phyloP scores from a whole-genome alignment of 2,329 filamentous ascomycete genomes.

The Pseudogymnoascus sp. region DNA sequence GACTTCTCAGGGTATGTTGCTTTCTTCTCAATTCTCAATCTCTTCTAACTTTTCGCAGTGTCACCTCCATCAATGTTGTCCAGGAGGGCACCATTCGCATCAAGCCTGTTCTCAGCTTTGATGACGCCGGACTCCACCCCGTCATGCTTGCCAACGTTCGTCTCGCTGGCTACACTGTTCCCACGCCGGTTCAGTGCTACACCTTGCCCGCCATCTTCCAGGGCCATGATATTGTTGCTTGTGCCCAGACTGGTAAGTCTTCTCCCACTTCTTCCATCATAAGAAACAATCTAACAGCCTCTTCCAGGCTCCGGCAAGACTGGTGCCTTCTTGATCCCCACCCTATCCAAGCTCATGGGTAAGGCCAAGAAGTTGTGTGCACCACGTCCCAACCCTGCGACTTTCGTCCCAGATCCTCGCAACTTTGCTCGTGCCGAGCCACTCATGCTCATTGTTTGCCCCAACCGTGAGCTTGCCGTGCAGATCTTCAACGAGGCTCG shows the following conservation, averaged over 20 bases:
- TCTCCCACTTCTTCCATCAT: constrained; percentile 10
- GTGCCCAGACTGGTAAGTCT: constrained; percentile 84
- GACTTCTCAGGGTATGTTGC: constrained; percentile 54
- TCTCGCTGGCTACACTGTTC: constrained; percentile 60
- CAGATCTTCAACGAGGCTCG: constrained; percentile 95
- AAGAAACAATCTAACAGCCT: constrained; percentile 9
- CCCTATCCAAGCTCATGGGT: constrained; percentile 87
- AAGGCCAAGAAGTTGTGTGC: constrained; percentile 86
- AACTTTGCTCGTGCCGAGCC: constrained; percentile 67
- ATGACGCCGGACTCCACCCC: constrained; percentile 76
- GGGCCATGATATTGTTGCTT: constrained; percentile 75
- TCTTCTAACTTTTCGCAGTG: constrained; percentile 36
- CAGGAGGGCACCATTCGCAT: constrained; percentile 52
- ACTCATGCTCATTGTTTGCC: constrained; percentile 75
- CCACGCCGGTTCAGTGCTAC: constrained; percentile 85
- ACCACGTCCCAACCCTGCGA: constrained; percentile 59
- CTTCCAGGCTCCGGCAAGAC: constrained; percentile 86
- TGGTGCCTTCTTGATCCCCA: constrained; percentile 82
- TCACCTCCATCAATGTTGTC: constrained; percentile 45
- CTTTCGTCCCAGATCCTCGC: constrained; percentile 43
- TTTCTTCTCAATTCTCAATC: neutral
- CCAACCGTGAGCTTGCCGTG: constrained; percentile 81
- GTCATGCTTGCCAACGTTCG: constrained; percentile 71
- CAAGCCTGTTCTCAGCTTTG: constrained; percentile 51
- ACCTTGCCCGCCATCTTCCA: constrained; percentile 70